Conservation (phyloP, 371 early-diverging fungal species). For the Mortierella sp. region DNA sequence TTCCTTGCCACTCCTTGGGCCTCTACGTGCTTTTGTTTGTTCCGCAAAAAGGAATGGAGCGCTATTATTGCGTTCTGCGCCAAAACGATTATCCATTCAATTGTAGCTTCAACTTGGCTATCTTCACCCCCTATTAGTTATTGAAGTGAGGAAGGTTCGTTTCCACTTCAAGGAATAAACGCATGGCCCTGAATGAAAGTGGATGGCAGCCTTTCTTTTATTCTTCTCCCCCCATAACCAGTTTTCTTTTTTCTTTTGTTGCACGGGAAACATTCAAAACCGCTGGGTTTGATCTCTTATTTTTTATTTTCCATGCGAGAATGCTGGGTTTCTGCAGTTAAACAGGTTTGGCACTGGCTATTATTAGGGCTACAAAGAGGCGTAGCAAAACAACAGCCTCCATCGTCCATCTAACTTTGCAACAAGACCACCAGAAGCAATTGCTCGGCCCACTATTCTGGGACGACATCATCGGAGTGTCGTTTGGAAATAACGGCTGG, state of each 20-base stretch:
- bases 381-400: background rate
- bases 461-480: background rate
- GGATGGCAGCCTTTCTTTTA: background rate
- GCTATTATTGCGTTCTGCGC: background rate
- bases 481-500: too few relatives aligned
- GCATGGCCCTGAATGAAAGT: background rate
- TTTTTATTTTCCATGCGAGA: background rate
- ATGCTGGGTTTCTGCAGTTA: background rate
- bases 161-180: background rate
- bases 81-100: slow-evolving; percentile 6
- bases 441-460: background rate
- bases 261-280: background rate
- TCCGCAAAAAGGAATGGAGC: background rate
- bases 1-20: background rate
- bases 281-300: background rate
- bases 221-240: background rate
- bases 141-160: background rate
- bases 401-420: background rate
- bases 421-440: background rate
- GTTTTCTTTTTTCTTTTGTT: background rate
- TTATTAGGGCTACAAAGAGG: background rate
- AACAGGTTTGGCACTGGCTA: slow-evolving; percentile 9
- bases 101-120: too few relatives aligned
- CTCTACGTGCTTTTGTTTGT: background rate
- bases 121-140: too few relatives aligned